phyloP scores from a whole-genome alignment of 805 yeast genomes.

The Priceomyces melissophilus region DNA sequence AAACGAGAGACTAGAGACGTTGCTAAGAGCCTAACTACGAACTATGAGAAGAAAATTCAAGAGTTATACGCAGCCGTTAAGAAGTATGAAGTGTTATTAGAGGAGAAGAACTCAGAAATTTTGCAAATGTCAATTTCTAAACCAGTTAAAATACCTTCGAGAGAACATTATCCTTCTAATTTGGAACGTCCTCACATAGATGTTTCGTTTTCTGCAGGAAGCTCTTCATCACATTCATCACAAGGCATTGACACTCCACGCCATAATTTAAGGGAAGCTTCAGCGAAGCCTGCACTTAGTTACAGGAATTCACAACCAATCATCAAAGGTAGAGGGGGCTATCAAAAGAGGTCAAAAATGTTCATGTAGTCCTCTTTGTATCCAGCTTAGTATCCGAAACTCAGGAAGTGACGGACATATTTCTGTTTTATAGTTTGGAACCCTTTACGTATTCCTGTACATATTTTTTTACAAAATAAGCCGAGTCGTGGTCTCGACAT shows the following conservation, averaged over 20 bases:
- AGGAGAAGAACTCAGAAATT: slow-evolving; percentile 34
- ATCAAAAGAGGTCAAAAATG: slow-evolving; percentile 40
- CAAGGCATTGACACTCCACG: too few relatives aligned
- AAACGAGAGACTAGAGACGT: slow-evolving; percentile 27
- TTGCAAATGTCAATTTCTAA: slow-evolving; percentile 33
- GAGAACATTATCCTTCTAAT: background rate
- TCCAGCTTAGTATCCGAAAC: background rate
- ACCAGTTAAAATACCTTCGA: slow-evolving; percentile 36
- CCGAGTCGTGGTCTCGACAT: too few relatives aligned
- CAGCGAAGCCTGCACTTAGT: background rate
- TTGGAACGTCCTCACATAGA: too few relatives aligned
- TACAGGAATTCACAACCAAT: slow-evolving; percentile 22
- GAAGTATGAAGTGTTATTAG: slow-evolving; percentile 33
- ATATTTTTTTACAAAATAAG: too few relatives aligned
- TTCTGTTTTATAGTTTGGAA: too few relatives aligned
- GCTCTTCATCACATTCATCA: too few relatives aligned
- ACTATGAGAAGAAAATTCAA: slow-evolving; percentile 33
- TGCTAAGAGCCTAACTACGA: slow-evolving; percentile 19
- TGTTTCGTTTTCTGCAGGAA: too few relatives aligned
- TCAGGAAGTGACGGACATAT: background rate
- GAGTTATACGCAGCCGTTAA: slow-evolving; percentile 27
- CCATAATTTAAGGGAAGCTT: background rate
- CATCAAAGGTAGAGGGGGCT: slow-evolving; percentile 43
- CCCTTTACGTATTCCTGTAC: too few relatives aligned
- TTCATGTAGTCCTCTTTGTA: slow-evolving; percentile 22